Base-by-base conservation (phyloP, 441 rosid genomes). In the Theobroma grandiflorum region DNA sequence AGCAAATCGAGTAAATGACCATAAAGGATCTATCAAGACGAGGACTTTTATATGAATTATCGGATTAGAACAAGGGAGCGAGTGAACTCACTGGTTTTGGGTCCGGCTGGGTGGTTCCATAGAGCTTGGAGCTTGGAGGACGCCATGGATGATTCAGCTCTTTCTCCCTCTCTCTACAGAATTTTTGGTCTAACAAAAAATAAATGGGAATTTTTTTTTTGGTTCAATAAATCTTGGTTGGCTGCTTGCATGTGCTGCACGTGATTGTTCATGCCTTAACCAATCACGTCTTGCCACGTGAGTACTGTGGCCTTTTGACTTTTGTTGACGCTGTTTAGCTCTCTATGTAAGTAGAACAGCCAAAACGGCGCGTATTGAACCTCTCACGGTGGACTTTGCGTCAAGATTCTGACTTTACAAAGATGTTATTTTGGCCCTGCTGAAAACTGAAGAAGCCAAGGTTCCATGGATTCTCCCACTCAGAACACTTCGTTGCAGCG, bases 81-180 rank as follows among this genome's bases (percentile, higher is more conserved):
- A 77, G 76, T 80, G 2, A 15, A 88, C 94, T 85, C 80, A 94
- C 99, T 93, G 79, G 99, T 95, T 85, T 95, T 94, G 42, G 98
- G 99, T 68, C 99, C 98, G 3, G 99, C 99, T 0, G 96, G 99
- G 80, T 94, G 99, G 86, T 91, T 95, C 99, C 99, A 95, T 22
- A 94, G 88, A 72, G 95, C 92, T 80, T 91, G 92, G 26, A 95
- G 88, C 90, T 90, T 94, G 20, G 99, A 91, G 20, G 91, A 33
- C 72, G 97, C 88, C 98, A 93, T 95, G 73, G 71, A 74, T 52
- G 71, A 74, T 52, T 74, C 78, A 57, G 61, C 61, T 59, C 75
- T 42, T 22, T 47, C 47, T 55, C 16, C 37, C 35, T 55, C 58
- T 42, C 33, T 3, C 49, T 4, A 37, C 61, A 67, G 37, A 37